Evolutionary conservation across 83 land plant species (phyloP), one percentile per base, ranked within the genome.

Genomic region (Diphasiastrum complanatum): DNA sequence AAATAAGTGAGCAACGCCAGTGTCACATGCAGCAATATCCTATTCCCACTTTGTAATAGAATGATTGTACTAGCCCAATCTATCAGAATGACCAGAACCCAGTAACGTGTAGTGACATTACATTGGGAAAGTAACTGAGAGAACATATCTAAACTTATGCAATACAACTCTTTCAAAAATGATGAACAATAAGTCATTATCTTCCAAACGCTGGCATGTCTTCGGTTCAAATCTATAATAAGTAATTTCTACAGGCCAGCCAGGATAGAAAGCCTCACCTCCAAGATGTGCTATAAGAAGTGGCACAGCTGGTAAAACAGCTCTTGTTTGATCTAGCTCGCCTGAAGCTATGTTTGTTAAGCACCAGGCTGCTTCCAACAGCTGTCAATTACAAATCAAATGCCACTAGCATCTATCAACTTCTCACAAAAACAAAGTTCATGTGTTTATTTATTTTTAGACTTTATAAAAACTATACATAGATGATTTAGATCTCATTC

Each of bases 321-420:
- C 81, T 47, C 63, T 76, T 28, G 96, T 88, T 58, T 85, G 86
- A 48, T 89, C 86, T 5, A 75, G 70, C 19, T 82, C 83, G 32
- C 96, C 99, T 0, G 96, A 86, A 38, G 96, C 99, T 48, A 93
- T 93, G 36, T 93, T 93, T 36, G 99, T 93, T 27, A 93, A 70
- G 58, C 96, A 89, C 99, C 99, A 93, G 49, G 99, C 84, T 45
- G 99, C 85, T 67, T 93, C 99, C 61, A 89, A 79, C 63, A 93
- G 78, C 99, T 93, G 79, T 33, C 45, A 45, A n/a, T n/a, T 19
- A 38, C 22, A 47, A 45, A 38, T 5, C 34, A 10, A 5, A 56
- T 8, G 33, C 36, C 18, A 19, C 8, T 2, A 16, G 35, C 2
- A 5, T 33, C 26, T 58, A 18, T n/a, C 28, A 47, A 47, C 19